Percentiles rank a stretch among this genome's conserved stretches.
These are phyloP conservation scores for Aspergillus caelatus DNA, from an alignment of 2,329 filamentous ascomycete species.

Conservation along the genomic window DNA sequence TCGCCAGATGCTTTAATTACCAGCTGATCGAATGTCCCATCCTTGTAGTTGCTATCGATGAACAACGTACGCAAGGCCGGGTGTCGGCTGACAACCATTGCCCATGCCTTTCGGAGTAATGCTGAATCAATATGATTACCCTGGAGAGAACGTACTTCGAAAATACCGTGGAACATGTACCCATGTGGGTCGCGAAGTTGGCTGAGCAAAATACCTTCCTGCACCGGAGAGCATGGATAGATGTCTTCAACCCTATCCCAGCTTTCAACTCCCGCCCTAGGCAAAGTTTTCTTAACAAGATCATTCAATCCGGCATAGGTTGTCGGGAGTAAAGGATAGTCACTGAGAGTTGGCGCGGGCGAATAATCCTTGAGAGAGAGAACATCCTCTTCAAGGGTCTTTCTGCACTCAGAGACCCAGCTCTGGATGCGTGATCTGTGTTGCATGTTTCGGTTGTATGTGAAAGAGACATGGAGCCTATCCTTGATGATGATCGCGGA, in stretches of 20 bases:
- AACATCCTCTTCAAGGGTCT: slow-evolving; percentile 37
- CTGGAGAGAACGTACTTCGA: slow-evolving; percentile 32
- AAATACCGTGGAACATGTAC: slow-evolving; percentile 41
- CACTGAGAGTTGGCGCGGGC: slow-evolving; percentile 41
- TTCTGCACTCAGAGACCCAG: slow-evolving; percentile 48
- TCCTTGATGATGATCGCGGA: slow-evolving; percentile 53
- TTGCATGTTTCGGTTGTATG: slow-evolving; percentile 52
- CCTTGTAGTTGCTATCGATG: slow-evolving; percentile 37
- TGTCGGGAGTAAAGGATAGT: slow-evolving; percentile 48
- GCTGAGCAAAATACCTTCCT: slow-evolving; percentile 42
- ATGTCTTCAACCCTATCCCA: slow-evolving; percentile 36
- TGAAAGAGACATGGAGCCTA: slow-evolving; percentile 52
- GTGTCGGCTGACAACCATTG: slow-evolving; percentile 35
- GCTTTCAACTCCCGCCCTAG: slow-evolving; percentile 35
- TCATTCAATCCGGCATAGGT: slow-evolving; percentile 44
- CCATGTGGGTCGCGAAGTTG: slow-evolving; percentile 38
- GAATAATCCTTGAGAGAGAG: slow-evolving; percentile 27
- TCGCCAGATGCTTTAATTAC: slow-evolving; percentile 33
- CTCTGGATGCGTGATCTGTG: slow-evolving; percentile 45
- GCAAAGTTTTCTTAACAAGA: slow-evolving; percentile 39
- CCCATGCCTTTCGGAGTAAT: slow-evolving; percentile 36
- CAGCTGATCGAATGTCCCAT: slow-evolving; percentile 41
- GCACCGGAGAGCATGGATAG: slow-evolving; percentile 42
- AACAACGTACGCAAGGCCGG: slow-evolving; percentile 38
- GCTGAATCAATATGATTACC: slow-evolving; percentile 27